Evolutionary conservation across 192 early-diverging fungal species (phyloP).

Genomic region (Entomortierella chlamydospora): DNA sequence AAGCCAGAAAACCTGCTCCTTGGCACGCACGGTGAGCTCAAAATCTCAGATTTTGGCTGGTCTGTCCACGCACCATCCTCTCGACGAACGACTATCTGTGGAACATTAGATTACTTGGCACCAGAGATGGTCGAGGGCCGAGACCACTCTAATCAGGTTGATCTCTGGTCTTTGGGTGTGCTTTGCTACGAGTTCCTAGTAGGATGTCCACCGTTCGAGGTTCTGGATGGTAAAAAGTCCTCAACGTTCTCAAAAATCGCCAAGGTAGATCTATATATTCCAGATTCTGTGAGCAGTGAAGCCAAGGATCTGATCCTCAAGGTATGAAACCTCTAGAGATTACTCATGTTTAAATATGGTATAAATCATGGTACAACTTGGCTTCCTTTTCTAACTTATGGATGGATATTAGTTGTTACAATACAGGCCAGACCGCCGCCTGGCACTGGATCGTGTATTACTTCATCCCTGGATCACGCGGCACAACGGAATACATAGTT

Average conservation of each 20-base stretch:
- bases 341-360: neutral
- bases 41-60: slow-evolving; percentile 99
- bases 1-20: slow-evolving; percentile 96
- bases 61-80: slow-evolving; percentile 86
- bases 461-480: slow-evolving; percentile 77
- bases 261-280: slow-evolving; percentile 85
- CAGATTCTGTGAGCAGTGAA: slow-evolving; percentile 78
- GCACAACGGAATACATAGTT: slow-evolving; percentile 20
- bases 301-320: slow-evolving; percentile 88
- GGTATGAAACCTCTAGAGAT: slow-evolving; percentile 51
- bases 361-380: neutral
- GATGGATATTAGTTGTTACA: slow-evolving; percentile 63
- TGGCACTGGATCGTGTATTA: slow-evolving; percentile 80
- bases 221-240: slow-evolving; percentile 63
- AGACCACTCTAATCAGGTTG: slow-evolving; percentile 83
- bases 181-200: slow-evolving; percentile 93
- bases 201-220: slow-evolving; percentile 93
- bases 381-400: neutral
- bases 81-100: slow-evolving; percentile 90
- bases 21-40: slow-evolving; percentile 87
- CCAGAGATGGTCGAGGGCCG: slow-evolving; percentile 96
- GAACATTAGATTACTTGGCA: slow-evolving; percentile 95
- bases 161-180: slow-evolving; percentile 94
- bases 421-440: slow-evolving; percentile 74
- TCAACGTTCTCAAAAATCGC: slow-evolving; percentile 87